Conservation (phyloP, 208 protist species). For the Trypanosoma rangeli region DNA sequence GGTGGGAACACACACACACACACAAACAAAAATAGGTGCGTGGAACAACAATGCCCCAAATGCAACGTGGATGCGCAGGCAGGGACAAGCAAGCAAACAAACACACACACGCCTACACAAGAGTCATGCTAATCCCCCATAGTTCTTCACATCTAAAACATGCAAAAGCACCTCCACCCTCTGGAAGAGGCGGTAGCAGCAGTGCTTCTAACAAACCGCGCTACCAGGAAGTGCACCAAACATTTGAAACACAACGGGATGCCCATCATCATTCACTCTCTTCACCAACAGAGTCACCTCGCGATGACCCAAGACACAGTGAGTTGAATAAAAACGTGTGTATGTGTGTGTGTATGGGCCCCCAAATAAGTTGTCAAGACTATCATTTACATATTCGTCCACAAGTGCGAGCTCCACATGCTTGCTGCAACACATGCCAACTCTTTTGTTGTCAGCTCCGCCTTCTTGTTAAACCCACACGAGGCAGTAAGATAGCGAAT, state of each 20-base stretch:
- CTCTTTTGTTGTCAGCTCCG: conserved; percentile 59
- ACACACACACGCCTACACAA: no score
- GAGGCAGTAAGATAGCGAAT: conserved; percentile 69
- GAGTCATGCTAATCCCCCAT: no score
- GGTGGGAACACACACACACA: no score
- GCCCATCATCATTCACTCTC: neutral
- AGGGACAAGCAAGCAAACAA: no score
- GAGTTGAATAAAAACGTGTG: conserved; percentile 1
- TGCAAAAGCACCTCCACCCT: no score
- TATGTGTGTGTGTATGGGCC: neutral
- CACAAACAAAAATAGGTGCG: no score
- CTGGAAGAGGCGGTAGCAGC: no score
- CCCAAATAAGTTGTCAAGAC: neutral
- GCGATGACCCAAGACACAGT: neutral
- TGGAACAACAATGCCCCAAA: no score
- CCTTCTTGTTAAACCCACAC: conserved; percentile 68
- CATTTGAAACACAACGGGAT: neutral
- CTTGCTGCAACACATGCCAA: conserved; percentile 70
- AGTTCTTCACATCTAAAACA: no score
- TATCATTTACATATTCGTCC: conserved; percentile 33
- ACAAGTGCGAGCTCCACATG: conserved; percentile 75
- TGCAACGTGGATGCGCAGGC: no score
- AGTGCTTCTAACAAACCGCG: no score
- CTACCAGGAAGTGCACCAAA: no score
- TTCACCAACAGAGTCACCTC: neutral